Evolutionary conservation across 1,284 basidiomycete genomes (phyloP), one percentile per base, ranked within the genome.

Genomic region (Sporisorium reilianum): DNA sequence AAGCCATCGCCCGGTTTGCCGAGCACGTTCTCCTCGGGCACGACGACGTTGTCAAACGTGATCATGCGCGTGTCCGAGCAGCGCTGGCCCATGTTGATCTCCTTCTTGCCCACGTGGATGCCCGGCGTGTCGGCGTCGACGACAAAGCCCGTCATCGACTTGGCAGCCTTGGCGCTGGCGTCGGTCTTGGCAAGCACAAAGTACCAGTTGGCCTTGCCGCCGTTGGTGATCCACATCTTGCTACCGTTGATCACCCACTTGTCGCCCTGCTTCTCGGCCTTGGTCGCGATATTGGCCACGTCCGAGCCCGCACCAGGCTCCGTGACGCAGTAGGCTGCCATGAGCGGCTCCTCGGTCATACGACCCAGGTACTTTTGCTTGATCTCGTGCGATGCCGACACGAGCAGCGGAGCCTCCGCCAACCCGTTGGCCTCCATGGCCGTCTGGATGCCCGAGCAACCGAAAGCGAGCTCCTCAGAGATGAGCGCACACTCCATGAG

Each of bases 51-150:
- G 74, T 87, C 87, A 69, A 89, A 88, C 3, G 87, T 88, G 64
- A 89, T 87, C 86, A 88, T 87, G 26, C 88, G 85, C 7, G 88
- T 89, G 77, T 89, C 88, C 1, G 87, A 88, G 71, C 87, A 88
- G 9, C 88, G 85, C 79, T 89, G 88, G 49, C 88, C 88, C 88
- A 89, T 89, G 83, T 89, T 89, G 76, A 89, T 86, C 76, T 88
- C 87, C 84, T 89, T 89, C 80, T 87, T 88, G 54, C 80, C 80
- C 8, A 76, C 63, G 61, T 77, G 73, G 60, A 89, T 86, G 6
- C 88, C 88, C 0, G 84, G 83, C 0, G 86, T 79, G 68, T 88
- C 86, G 18, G 85, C 88, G 49, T 89, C 88, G 28, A 89, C 88
- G 25, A 89, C 87, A 67, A 89, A 89, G 3, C 88, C 88, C 0